These are phyloP conservation scores for Glutinoglossum americanum DNA, from an alignment of 495 filamentous ascomycete genomes.

Conservation along the genomic window DNA sequence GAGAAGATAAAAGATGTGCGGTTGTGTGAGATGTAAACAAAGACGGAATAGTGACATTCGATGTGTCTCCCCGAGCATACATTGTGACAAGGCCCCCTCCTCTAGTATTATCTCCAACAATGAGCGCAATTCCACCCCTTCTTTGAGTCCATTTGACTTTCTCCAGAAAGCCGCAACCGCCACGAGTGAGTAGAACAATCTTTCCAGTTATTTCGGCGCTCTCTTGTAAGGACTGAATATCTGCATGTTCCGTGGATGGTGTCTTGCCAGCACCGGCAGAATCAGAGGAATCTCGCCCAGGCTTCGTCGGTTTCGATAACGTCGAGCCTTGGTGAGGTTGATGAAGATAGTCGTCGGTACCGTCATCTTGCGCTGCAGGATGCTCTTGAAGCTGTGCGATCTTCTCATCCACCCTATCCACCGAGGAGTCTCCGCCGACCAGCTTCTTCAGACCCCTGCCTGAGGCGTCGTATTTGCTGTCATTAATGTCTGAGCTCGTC, in stretches of 20 bases:
- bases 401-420: background rate
- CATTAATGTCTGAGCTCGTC: conserved; percentile 11
- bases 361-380: conserved; percentile 33
- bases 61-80: conserved; percentile 88
- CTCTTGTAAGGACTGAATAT: conserved; percentile 89
- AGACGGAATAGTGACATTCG: conserved; percentile 81
- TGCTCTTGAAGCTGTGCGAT: background rate
- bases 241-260: conserved; percentile 43
- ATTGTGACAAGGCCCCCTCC: conserved; percentile 79
- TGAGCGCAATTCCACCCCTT: conserved; percentile 67
- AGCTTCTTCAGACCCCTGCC: background rate
- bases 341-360: conserved; percentile 82
- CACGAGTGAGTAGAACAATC: conserved; percentile 70
- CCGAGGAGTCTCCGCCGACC: background rate
- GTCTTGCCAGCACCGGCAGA: conserved; percentile 21
- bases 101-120: conserved; percentile 82
- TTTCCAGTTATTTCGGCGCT: conserved; percentile 86
- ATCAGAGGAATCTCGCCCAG: conserved; percentile 13
- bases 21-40: conserved; percentile 91
- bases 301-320: conserved; percentile 18
- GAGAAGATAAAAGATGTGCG: conserved; percentile 75
- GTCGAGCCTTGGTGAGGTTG: conserved; percentile 33
- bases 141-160: conserved; percentile 94
- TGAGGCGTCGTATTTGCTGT: conserved; percentile 12
- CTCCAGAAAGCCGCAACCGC: conserved; percentile 89